Base-by-base conservation (phyloP, 768 basidiomycete species). In the Strobilomyces confusus region DNA sequence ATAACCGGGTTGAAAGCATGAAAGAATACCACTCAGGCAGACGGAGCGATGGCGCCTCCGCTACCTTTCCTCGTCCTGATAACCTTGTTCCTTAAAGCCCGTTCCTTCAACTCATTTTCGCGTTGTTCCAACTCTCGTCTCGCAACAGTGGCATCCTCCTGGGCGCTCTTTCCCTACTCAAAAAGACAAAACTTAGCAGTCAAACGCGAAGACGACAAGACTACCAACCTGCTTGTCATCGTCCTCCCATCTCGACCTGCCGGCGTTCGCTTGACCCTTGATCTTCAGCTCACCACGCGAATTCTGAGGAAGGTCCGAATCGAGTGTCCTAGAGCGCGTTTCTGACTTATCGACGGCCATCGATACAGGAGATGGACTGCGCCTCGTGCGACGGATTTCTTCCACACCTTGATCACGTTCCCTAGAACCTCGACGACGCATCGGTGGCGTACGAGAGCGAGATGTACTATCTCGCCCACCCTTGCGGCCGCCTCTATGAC, bases 81-180 rank as follows among this genome's bases (percentile, higher is more conserved):
- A 43, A 92, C 90, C 65, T 92, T 92, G 63, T 92, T 91, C 63
- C 90, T 79, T 65, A 92, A 68, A 14, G 89, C 88, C 65, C 74
- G 81, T 61, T 92, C 90, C 66, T 90, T 92, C 55, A 92, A 65
- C 63, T 92, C 90, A 57, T 80, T 90, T 64, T 92, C 90, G 52
- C 86, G 70, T 58, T 74, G 80, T 60, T 82, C 81, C 42, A 92
- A 72, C 33, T 88, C 88, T 22, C 63, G 63, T 49, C 62, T 73
- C 13, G 54, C 23, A 52, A 52, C 12, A 46, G 41, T 32, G 46
- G 40, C 33, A 14, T 44, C 57, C 13, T 51, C 37, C 1, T 40
- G 54, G 51, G 46, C 17, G 54, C 54, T 44, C 43, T 41, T 55
- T n/a, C 29, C 58, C 66, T 65, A 58, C 60, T 61, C 61, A 57